Percentiles rank a stretch among this genome's conserved stretches.
These are phyloP conservation scores for Trichoderma lentiforme DNA, from an alignment of 2,329 filamentous ascomycete genomes.

Conservation along the genomic window DNA sequence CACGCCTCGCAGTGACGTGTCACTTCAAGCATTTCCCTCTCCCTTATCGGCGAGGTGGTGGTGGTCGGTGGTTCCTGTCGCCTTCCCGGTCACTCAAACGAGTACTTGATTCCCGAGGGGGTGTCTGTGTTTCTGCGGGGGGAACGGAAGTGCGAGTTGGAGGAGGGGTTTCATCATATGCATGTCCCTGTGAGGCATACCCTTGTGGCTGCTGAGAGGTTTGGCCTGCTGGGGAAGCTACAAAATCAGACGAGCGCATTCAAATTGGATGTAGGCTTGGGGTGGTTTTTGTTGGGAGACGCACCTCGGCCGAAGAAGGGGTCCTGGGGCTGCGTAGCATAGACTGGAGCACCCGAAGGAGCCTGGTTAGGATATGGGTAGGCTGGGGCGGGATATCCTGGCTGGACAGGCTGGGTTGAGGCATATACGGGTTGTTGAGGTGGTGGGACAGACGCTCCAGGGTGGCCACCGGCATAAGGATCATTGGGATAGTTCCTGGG, in stretches of 20 bases:
- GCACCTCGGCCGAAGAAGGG: conserved; percentile 59
- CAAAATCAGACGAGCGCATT: conserved; percentile 41
- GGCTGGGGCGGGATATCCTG: conserved; percentile 32
- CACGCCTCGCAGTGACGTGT: conserved; percentile 24
- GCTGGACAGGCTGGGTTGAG: conserved; percentile 30
- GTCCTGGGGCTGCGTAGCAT: conserved; percentile 47
- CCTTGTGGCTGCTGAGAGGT: conserved; percentile 33
- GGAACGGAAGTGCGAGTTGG: conserved; percentile 34
- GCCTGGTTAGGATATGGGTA: conserved; percentile 38
- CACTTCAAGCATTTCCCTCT: conserved; percentile 7
- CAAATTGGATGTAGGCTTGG: conserved; percentile 13
- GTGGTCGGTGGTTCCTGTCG: conserved; percentile 40
- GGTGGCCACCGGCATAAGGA: conserved; percentile 31
- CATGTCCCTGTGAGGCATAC: conserved; percentile 45
- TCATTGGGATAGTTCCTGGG: conserved; percentile 27
- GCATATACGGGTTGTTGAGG: conserved; percentile 34
- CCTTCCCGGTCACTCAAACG: conserved; percentile 43
- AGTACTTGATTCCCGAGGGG: conserved; percentile 35
- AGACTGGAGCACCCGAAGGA: conserved; percentile 31
- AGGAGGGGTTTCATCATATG: conserved; percentile 50
- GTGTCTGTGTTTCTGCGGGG: conserved; percentile 39
- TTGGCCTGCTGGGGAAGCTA: conserved; percentile 52
- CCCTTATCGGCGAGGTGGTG: conserved; percentile 36
- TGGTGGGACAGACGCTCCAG: conserved; percentile 29
- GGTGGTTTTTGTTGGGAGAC: conserved; percentile 39